Base-by-base conservation (phyloP, 164 flowering plant genomes). In the Dillenia turbinata region DNA sequence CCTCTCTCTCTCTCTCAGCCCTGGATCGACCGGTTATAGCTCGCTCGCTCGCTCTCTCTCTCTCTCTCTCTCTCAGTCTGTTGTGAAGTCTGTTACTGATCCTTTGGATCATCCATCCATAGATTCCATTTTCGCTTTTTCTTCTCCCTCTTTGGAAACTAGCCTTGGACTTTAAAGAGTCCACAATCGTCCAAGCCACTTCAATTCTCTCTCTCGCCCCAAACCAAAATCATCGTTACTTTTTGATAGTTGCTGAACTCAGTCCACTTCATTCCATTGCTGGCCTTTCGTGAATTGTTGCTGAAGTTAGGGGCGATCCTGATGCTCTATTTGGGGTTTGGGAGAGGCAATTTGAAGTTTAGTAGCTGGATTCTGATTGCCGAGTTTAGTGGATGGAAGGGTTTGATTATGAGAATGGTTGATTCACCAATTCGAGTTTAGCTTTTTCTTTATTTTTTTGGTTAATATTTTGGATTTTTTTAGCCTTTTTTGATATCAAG, bases 341-440 rank as follows among this genome's bases (percentile, higher is more conserved):
- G 51, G 61, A 44, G 51, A 40, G 50, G 51, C 24, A 60, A 11
- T 12, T 47, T 52, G 50, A 33, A 19, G 52, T 50, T 52, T 17
- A 62, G 53, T 33, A 49, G 67, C 24, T 56, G 57, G 57, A 40
- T 56, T 56, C 26, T 14, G 22, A 33, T 33, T 33, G 40, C 5
- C 40, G 63, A 24, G 49, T 64, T 70, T 61, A 33, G 60, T 72
- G 73, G 59, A 70, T 74, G 80, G 75, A 56, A 64, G 71, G 71
- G 59, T 68, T 66, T 66, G 63, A 59, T 59, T 69, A 60, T 63
- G 79, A 70, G 73, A 69, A 75, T 68, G 75, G 79, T 44, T 67
- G 81, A 66, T 15, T 44, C 54, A 15, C 11, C 53, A 58, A 51
- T 69, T 57, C 48, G 44, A 33, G 22, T 50, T 33, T 59, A 53